A percentile compares a stretch with the other conserved stretches of the same genome.
These are phyloP conservation scores for Rhodotorula taiwanensis DNA, from an alignment of 768 basidiomycete species.

Conservation along the genomic window DNA sequence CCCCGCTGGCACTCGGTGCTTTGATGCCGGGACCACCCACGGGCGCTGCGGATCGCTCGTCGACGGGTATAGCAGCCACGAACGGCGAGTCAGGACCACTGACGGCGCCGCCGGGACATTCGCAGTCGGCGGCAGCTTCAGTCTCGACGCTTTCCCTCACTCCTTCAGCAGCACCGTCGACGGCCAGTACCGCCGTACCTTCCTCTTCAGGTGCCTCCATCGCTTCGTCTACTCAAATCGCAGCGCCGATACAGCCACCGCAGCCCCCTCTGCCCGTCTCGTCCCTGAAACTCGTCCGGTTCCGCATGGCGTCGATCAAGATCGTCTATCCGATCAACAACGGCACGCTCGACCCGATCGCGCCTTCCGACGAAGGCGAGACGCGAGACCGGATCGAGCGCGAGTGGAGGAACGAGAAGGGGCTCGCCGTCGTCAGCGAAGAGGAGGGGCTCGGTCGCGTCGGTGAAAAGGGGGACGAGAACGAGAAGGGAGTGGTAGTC, in stretches of 20 bases:
- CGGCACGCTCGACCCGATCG: slow-evolving; percentile 50
- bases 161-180: not conserved
- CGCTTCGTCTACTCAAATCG: not conserved
- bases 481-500: slow-evolving; percentile 47
- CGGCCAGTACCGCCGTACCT: slow-evolving; percentile 7
- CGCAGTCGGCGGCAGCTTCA: too few relatives aligned
- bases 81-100: too few relatives aligned
- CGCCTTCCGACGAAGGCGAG: slow-evolving; percentile 70
- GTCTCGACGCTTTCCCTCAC: not conserved
- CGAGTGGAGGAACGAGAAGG: slow-evolving; percentile 64
- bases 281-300: slow-evolving; percentile 79
- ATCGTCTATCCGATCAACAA: slow-evolving; percentile 87
- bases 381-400: slow-evolving; percentile 60
- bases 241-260: not conserved
- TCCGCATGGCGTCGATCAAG: slow-evolving; percentile 72
- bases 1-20: too few relatives aligned
- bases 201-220: not conserved
- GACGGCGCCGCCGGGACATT: too few relatives aligned
- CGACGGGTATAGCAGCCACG: too few relatives aligned
- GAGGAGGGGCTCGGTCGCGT: slow-evolving; percentile 45
- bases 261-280: slow-evolving; percentile 36
- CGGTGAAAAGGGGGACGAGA: slow-evolving; percentile 58
- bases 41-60: too few relatives aligned
- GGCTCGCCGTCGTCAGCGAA: slow-evolving; percentile 60
- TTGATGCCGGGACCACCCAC: too few relatives aligned